Percentiles rank a stretch among this genome's conserved stretches.
Conservation (phyloP, 2,329 filamentous ascomycete species). For the Fusarium virguliforme region DNA sequence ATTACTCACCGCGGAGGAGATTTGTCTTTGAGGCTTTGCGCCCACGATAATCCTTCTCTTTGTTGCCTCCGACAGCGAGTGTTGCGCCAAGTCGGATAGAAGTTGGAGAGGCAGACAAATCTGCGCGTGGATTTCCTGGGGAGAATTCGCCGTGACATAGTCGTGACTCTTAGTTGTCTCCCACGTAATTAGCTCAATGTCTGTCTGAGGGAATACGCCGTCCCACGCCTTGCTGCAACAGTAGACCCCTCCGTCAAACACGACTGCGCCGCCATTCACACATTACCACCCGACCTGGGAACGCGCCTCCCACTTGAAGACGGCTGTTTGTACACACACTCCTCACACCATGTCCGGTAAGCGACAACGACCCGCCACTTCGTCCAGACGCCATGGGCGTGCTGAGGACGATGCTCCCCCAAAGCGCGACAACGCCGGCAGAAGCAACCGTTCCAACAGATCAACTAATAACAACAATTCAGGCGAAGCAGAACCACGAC, state of each 20-base stretch:
- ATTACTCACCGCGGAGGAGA: slow-evolving; percentile 8
- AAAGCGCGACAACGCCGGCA: slow-evolving; percentile 26
- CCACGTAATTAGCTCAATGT: slow-evolving; percentile 55
- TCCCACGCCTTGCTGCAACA: slow-evolving; percentile 50
- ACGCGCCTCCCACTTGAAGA: slow-evolving; percentile 28
- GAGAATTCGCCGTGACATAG: slow-evolving; percentile 53
- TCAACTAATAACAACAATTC: slow-evolving; percentile 45
- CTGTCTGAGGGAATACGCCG: slow-evolving; percentile 49
- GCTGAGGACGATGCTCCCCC: slow-evolving; percentile 24
- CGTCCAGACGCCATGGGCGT: slow-evolving; percentile 35
- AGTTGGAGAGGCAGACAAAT: slow-evolving; percentile 45
- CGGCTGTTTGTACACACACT: slow-evolving; percentile 21
- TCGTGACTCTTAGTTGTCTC: slow-evolving; percentile 56
- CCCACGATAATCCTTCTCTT: slow-evolving; percentile 13
- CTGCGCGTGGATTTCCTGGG: slow-evolving; percentile 48
- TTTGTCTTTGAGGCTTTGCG: slow-evolving; percentile 16
- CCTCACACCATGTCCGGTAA: slow-evolving; percentile 58
- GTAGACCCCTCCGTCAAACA: slow-evolving; percentile 49
- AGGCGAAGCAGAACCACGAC: slow-evolving; percentile 82
- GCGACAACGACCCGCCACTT: slow-evolving; percentile 46
- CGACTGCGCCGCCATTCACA: slow-evolving; percentile 32
- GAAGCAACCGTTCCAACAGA: slow-evolving; percentile 31
- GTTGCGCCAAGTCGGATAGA: slow-evolving; percentile 42
- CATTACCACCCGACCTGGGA: slow-evolving; percentile 29
- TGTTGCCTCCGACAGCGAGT: slow-evolving; percentile 24